Base-by-base conservation (phyloP, 2,329 filamentous ascomycete species). In the Coccinonectria pachysandricola region DNA sequence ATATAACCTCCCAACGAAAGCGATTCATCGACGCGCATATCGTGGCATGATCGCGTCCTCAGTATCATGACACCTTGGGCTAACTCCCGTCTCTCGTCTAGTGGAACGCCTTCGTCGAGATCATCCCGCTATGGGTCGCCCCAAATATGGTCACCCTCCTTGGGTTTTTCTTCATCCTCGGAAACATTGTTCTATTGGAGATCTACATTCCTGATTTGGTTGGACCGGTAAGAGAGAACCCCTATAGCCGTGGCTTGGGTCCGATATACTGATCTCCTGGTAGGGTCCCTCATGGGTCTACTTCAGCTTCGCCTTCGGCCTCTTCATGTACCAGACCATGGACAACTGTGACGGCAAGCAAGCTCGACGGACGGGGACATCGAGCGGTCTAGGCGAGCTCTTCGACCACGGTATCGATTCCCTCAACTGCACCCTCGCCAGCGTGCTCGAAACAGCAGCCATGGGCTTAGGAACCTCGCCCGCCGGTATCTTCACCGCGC, bases 351-450 rank as follows among this genome's bases (percentile, higher is more conserved):
- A 98, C 56, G 91, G 91, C 43, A 98, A 98, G 61, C 91, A 98
- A 63, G 91, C 91, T 31, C 73, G 91, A 39, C 72, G 91, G 47
- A 98, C 91, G 4, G 87, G 88, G 27, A 95, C 88, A 4, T 96
- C 88, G 15, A 95, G 86, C 52, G 85, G 85, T 1, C 68, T 98
- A 14, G 91, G 91, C 43, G 91, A 98, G 59, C 75, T 98, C 9
- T 98, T 98, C 59, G 91, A 98, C 59, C 91, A 98, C 60, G 91
- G 91, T 40, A 96, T 98, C 58, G 91, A 98, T 59, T 95, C 86
- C 15, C 64, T 98, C 37, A 98, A 98, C 62, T 98, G 91, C 62
- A 95, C 91, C 0, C 69, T 98, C 26, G 91, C 80, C 15, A 92
- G 83, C 52, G 63, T 98, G 27, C 74, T 93, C 36, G 85, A 95